Conservation (phyloP, 768 basidiomycete species). For the Phlebiopsis flavidoalba region DNA sequence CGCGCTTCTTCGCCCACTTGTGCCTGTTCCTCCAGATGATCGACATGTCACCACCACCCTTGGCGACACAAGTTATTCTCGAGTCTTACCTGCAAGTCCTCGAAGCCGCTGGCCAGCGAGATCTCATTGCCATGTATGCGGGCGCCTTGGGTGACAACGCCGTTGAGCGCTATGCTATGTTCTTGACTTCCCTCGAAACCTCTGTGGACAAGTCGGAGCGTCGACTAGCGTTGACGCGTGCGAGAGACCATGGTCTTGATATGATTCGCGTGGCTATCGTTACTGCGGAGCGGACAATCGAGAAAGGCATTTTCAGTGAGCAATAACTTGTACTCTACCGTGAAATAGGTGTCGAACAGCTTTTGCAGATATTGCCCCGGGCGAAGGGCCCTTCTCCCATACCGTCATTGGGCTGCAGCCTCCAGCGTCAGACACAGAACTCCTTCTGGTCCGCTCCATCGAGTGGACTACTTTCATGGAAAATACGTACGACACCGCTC, state of each 20-base stretch:
- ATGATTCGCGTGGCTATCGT: slow-evolving; percentile 72
- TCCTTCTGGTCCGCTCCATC: slow-evolving; percentile 74
- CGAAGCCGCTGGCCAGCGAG: slow-evolving; percentile 75
- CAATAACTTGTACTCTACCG: not conserved
- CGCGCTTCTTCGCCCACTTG: slow-evolving; percentile 91
- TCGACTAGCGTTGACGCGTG: slow-evolving; percentile 62
- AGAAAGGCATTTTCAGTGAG: slow-evolving; percentile 46
- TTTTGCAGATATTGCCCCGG: slow-evolving; percentile 43
- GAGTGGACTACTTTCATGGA: slow-evolving; percentile 89
- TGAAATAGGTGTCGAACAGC: not conserved
- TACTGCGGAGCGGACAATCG: slow-evolving; percentile 75
- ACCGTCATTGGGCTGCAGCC: slow-evolving; percentile 52
- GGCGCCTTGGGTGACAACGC: slow-evolving; percentile 87
- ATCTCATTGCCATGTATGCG: slow-evolving; percentile 92
- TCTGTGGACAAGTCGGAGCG: slow-evolving; percentile 61
- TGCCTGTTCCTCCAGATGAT: slow-evolving; percentile 87
- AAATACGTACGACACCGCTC: slow-evolving; percentile 68
- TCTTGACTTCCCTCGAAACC: slow-evolving; percentile 75
- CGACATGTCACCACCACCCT: slow-evolving; percentile 63
- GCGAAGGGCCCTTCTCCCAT: slow-evolving; percentile 56
- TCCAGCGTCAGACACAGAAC: slow-evolving; percentile 52
- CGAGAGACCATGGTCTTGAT: slow-evolving; percentile 82
- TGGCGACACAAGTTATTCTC: slow-evolving; percentile 75
- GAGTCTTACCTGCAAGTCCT: slow-evolving; percentile 87
- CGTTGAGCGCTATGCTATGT: slow-evolving; percentile 86